Evolutionary conservation across 805 yeast genomes (phyloP), one percentile per base, ranked within the genome.

Genomic region (Debaryomyces hansenii): DNA sequence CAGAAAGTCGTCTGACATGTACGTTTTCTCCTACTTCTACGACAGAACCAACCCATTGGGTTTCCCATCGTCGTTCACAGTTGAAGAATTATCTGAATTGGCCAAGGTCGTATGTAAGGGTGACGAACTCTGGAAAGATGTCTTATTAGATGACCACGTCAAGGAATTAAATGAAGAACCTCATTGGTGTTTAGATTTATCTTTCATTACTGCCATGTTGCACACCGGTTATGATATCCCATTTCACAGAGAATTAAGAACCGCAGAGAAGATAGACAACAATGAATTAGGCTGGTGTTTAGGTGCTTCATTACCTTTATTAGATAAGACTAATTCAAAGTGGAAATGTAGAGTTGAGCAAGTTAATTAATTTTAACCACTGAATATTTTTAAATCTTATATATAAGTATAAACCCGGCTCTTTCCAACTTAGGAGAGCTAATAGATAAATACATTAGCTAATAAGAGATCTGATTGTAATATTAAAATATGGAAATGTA

Each of bases 201-300:
- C 91, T 9, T 94, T 88, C 79, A 91, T 92, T 80, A 84, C 87
- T 11, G 84, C 97, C 1, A 71, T 94, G 64, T 75, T 94, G 54
- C 97, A 91, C 67, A 85, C 91, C n/a, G 99, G 99, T 37, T 94
- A 94, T 68, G 97, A 92, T 57, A 90, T 94, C 53, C 97, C 97
- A 50, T 78, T 88, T 48, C 75, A 78, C 54, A 83, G 98, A 65
- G 97, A 92, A 68, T 82, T 94, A 56, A 87, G 82, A 66, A 94
- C 97, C 5, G 98, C 97, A 7, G 84, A 90, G 74, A 90, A 82
- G 63, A 89, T 94, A 57, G 86, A 83, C 43, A 82, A 83, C 61
- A 90, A 89, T 59, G 99, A 94, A 71, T 77, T 94, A 43, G 99
- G 99, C 29, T 94, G 99, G 99, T 94, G 98, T 74, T 75, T 94